Evolutionary conservation across 2,329 filamentous ascomycete genomes (phyloP), one percentile per base, ranked within the genome.

Genomic region (Botrytis squamosa): DNA sequence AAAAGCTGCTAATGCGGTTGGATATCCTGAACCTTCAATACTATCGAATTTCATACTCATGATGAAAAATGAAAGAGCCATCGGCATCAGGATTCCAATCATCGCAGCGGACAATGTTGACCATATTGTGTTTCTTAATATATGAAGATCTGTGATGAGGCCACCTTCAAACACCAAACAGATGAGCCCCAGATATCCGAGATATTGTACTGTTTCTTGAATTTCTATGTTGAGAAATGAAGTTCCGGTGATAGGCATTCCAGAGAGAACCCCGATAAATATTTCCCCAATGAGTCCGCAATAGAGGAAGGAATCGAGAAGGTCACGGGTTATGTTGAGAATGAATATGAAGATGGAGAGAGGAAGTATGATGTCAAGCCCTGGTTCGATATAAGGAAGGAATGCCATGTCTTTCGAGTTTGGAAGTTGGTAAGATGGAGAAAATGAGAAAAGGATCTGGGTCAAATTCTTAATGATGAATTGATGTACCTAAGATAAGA

Each of bases 81-180:
- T 72, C 1, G 71, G 71, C 9, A 46, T 40, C 18, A 72, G 14
- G 1, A 72, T 42, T n/a, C 71, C 71, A 14, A 69, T 22, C 5
- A 59, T 22, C 12, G 63, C 63, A 8, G 63, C 71, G 4, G 64
- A 29, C 16, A 72, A 25, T 29, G 71, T 72, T 36, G 46, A 38
- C 64, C 71, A 68, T 44, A 72, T 72, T 10, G 63, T 72, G 6
- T 69, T 59, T 22, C 63, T 44, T 33, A 69, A 16, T 25, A 72
- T 36, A 33, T 42, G 33, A 59, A 72, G 40, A 44, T 68, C 63
- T 6, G 71, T 72, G 29, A 42, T 72, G 5, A 72, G 71, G 14
- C 71, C 71, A 8, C 71, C 71, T 40, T 72, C 71, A n/a, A 72
- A 72, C 14, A 72, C 71, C 14, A 72, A 55, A n/a, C 71, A 67